Conservation (phyloP, 495 filamentous ascomycete genomes). For the Bathelium albidoporum region DNA sequence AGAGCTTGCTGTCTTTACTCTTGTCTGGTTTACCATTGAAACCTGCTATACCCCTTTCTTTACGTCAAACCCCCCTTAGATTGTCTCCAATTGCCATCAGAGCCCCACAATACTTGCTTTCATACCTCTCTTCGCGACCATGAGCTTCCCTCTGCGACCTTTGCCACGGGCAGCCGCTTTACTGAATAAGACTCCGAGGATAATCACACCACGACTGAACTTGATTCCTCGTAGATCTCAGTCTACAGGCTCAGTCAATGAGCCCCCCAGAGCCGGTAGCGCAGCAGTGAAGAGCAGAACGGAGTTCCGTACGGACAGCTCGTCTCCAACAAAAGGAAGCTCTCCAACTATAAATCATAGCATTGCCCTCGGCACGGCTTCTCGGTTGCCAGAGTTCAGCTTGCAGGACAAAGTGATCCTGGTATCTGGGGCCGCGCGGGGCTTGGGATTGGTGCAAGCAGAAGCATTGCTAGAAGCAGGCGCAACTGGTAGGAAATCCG, state of each 20-base stretch:
- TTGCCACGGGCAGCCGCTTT: not conserved
- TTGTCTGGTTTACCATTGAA: no score
- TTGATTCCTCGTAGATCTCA: not conserved
- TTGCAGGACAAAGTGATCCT: constrained; percentile 66
- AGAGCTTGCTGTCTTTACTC: no score
- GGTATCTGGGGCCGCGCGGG: constrained; percentile 70
- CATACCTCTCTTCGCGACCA: not conserved
- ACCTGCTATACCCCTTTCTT: no score
- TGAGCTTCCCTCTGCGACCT: not conserved
- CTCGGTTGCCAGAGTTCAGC: constrained; percentile 62
- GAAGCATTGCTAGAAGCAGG: constrained; percentile 74
- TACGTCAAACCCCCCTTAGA: no score
- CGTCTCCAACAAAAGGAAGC: not conserved
- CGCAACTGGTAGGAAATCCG: constrained; percentile 38
- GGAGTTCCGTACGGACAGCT: not conserved
- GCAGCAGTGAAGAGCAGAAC: not conserved
- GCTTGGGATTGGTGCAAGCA: constrained; percentile 67
- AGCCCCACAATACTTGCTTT: not conserved
- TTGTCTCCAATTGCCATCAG: not conserved
- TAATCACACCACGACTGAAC: not conserved
- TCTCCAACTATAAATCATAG: not conserved
- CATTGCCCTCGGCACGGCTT: constrained; percentile 16
- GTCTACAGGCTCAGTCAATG: not conserved
- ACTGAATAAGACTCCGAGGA: not conserved
- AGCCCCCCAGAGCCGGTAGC: not conserved